Evolutionary conservation across 805 yeast species (phyloP), one percentile per base, ranked within the genome.

Genomic region (Clavispora fructus): DNA sequence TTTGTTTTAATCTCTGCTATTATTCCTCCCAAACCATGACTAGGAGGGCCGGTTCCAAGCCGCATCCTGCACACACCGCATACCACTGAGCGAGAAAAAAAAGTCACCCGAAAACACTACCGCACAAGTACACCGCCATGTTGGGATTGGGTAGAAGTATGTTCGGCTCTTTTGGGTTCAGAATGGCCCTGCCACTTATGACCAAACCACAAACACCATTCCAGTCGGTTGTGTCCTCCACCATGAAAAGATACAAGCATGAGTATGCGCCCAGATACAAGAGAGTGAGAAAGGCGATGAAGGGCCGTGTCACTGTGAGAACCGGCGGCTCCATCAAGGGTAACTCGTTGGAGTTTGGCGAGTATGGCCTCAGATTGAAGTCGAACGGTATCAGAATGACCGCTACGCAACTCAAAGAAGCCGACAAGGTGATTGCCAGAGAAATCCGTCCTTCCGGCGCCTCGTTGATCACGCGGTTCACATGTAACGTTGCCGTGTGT

Each of bases 241-340:
- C 50, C 16, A 42, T 50, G 12, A 53, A 48, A 30, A 42, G 87
- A 60, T 75, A 69, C 53, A 79, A 79, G 47, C 89, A 83, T 61
- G 89, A 83, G 57, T 78, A 76, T 58, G 88, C 89, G n/a, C 96
- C 96, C 35, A 74, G 92, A 58, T 83, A 74, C 63, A 82, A 78
- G 55, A 70, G 72, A 46, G 71, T 81, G 41, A 75, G 79, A 57
- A 92, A 92, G 66, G 87, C 88, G 41, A 90, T 87, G 67, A 94
- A 94, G 64, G 99, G 99, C 26, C 77, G 97, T 56, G 97, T 94
- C 7, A 80, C 95, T 1, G 97, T 91, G 10, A 85, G 96, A 65
- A 87, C 86, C 12, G 99, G 99, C 43, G 97, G 97, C 1, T 90
- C 97, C 2, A 75, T 79, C 44, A 90, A 87, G 63, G 99, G 99